Base-by-base conservation (phyloP, 257 asterid genomes). In the Oldenlandia corymbosa region DNA sequence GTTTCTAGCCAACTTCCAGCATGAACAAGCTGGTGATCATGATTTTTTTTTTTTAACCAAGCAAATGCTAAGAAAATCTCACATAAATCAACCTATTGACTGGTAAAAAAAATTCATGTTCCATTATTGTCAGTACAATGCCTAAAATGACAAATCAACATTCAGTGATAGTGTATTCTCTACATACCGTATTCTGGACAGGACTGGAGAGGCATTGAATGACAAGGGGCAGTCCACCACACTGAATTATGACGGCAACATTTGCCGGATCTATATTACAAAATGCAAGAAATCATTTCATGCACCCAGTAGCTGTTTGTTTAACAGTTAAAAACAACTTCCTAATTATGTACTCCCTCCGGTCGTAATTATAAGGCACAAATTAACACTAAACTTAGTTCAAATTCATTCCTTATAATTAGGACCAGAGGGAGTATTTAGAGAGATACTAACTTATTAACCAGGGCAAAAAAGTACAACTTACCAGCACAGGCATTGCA, bases 171-270 rank as follows among this genome's bases (percentile, higher is more conserved):
- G 20, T 21, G 27, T 24, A 60, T 37, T 39, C 59, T 57, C 49
- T 31, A 50, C 43, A 81, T 87, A 92, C 97, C 83, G 95, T 92
- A 85, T 81, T 89, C 74, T 80, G 79, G 75, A 92, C 98, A 52
- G 93, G 97, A 67, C 97, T 92, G 26, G 97, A 92, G 70, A 92
- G 78, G 76, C 99, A 89, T 49, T 85, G 91, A 73, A 87, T 80
- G 76, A 92, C 70, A 32, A 85, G 91, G 62, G 99, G 91, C 70
- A 89, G 74, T 52, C 99, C 99, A 62, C 69, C 94, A 47, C 79
- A 78, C 65, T 84, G 88, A 75, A 76, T 61, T 69, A 87, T 64
- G 60, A 87, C 88, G 36, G 86, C 84, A 71, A 90, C 96, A 78
- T 89, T 92, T 57, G 85, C 72, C 54, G 97, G 90, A 82, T 92